A percentile compares a stretch with the other conserved stretches of the same genome.
Evolutionary conservation across 139 green algal genomes (phyloP).

Genomic region (Medakamo hakoo): DNA sequence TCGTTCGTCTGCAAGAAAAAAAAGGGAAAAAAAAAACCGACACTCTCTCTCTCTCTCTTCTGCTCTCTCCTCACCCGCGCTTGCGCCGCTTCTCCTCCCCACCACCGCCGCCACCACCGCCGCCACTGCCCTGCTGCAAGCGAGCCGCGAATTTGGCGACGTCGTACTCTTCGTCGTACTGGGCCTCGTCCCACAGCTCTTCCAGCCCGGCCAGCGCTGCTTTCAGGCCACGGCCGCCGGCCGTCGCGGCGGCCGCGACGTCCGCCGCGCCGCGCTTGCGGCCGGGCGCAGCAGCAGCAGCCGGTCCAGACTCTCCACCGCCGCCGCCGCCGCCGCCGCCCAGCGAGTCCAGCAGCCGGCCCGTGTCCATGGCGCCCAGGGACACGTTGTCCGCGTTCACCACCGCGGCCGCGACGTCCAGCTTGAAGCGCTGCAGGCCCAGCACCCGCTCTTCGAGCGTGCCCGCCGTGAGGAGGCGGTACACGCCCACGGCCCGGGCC

Average conservation of each 20-base stretch:
- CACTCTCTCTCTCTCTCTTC: background rate
- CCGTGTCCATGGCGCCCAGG: slow-evolving; percentile 62
- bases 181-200: slow-evolving; percentile 14
- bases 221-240: background rate
- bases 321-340: background rate
- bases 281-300: background rate
- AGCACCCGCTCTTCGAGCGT: slow-evolving; percentile 67
- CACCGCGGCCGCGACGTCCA: slow-evolving; percentile 61
- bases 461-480: slow-evolving; percentile 65
- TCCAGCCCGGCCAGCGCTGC: slow-evolving; percentile 8
- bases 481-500: slow-evolving; percentile 84
- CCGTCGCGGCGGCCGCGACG: too few species aligned
- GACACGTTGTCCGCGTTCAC: slow-evolving; percentile 60
- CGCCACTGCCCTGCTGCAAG: too few species aligned
- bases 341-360: slow-evolving; percentile 50
- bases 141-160: too few species aligned
- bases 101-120: too few species aligned
- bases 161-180: background rate
- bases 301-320: background rate
- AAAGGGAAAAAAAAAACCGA: background rate
- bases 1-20: background rate
- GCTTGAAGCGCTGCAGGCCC: slow-evolving; percentile 92
- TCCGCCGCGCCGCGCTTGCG: too few species aligned
- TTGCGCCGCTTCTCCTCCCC: background rate
- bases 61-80: background rate